These are phyloP conservation scores for Yamadazyma aaseri DNA, from an alignment of 1,139 yeast species.

Conservation along the genomic window DNA sequence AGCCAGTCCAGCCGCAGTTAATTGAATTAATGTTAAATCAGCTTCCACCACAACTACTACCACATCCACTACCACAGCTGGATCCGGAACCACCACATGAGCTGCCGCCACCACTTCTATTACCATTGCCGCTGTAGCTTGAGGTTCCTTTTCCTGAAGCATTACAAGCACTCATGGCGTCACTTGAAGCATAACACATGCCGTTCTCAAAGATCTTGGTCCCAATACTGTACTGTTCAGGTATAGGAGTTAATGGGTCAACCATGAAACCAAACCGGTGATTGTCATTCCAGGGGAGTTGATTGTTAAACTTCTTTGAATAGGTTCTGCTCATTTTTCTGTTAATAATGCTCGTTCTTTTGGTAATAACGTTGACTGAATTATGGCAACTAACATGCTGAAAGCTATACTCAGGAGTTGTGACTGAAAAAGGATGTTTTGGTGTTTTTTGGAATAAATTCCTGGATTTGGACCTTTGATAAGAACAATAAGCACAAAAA, in stretches of 20 bases:
- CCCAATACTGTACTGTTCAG: neutral
- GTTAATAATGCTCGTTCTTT: neutral
- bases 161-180: neutral
- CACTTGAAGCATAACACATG: neutral
- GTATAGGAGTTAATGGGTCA: slow-evolving; percentile 1
- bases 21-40: no score
- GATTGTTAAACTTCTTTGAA: neutral
- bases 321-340: neutral
- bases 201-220: neutral
- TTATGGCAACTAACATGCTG: slow-evolving; percentile 13
- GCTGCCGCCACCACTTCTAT: no score
- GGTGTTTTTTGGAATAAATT: slow-evolving; percentile 7
- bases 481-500: slow-evolving; percentile 16
- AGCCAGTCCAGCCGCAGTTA: no score
- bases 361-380: slow-evolving; percentile 9
- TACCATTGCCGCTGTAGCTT: neutral
- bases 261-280: neutral
- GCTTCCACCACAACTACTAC: no score
- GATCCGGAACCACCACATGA: slow-evolving; percentile 1
- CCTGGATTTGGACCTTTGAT: slow-evolving; percentile 7
- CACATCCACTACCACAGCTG: neutral
- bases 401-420: neutral
- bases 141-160: neutral
- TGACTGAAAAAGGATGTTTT: neutral
- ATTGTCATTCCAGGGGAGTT: slow-evolving; percentile 1